A percentile compares a stretch with the other conserved stretches of the same genome.
These are phyloP conservation scores for Phytophthora ramorum DNA, from an alignment of 352 stramenopile genomes.

Conservation along the genomic window DNA sequence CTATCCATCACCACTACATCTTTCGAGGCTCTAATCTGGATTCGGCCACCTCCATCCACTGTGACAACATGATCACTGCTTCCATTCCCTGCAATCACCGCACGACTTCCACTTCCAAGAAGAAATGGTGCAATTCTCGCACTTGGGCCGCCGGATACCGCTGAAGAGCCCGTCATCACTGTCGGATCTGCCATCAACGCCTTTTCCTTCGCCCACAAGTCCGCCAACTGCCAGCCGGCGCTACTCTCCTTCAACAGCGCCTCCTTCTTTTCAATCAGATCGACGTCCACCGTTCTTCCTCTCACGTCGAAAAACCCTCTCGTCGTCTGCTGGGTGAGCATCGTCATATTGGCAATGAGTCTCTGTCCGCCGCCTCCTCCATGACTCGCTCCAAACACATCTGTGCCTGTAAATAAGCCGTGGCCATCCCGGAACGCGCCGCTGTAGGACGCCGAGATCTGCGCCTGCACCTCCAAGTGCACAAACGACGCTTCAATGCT, in stretches of 20 bases:
- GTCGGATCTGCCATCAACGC: conserved; percentile 32
- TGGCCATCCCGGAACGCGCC: conserved; percentile 29
- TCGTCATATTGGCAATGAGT: conserved; percentile 45
- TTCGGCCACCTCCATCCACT: conserved; percentile 56
- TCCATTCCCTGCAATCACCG: conserved; percentile 10
- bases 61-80: conserved; percentile 13
- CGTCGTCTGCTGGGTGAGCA: conserved; percentile 42
- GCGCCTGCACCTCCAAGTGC: conserved; percentile 50
- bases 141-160: conserved; percentile 25
- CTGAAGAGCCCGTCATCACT: conserved; percentile 14
- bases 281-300: conserved; percentile 28
- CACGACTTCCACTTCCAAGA: conserved; percentile 54
- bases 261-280: conserved; percentile 34
- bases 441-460: conserved; percentile 46
- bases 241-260: conserved; percentile 50
- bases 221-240: conserved; percentile 56
- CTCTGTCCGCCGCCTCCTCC: conserved; percentile 59
- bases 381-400: conserved; percentile 58
- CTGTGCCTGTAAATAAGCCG: conserved; percentile 49
- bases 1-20: conserved; percentile 72
- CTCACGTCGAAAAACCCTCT: conserved; percentile 64
- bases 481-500: conserved; percentile 72
- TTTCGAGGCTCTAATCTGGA: conserved; percentile 72
- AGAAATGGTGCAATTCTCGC: conserved; percentile 48
- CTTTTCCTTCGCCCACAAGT: conserved; percentile 53